Evolutionary conservation across 176 grass and related monocot genomes (phyloP).

Genomic region (Triticum monococcum): DNA sequence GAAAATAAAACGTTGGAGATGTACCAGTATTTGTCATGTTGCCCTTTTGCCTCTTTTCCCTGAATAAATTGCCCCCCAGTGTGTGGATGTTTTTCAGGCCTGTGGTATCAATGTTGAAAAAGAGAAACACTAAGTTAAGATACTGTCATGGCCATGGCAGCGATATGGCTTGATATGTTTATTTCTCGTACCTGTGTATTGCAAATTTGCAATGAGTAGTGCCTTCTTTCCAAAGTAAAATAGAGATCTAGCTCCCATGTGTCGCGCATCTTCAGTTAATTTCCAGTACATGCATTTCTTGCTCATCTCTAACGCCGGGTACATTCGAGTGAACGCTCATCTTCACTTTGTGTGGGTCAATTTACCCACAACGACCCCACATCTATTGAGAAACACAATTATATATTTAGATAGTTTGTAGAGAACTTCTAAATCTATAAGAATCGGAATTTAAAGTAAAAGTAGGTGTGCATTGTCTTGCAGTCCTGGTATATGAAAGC

Average conservation of each 20-base stretch:
- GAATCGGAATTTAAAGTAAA: not conserved
- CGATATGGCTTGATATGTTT: not conserved
- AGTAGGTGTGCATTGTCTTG: not conserved
- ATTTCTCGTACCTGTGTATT: not conserved
- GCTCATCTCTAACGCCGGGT: not conserved
- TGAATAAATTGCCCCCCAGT: not conserved
- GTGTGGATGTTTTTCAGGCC: not conserved
- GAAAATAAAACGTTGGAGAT: conserved; percentile 16
- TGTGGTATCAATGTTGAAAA: not conserved
- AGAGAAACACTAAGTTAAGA: not conserved
- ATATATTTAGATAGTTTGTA: not conserved
- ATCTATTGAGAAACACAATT: not conserved
- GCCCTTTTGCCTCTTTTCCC: not conserved
- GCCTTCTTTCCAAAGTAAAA: not conserved
- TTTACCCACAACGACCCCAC: not conserved
- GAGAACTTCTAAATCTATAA: not conserved
- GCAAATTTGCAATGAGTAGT: not conserved
- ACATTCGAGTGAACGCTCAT: not conserved
- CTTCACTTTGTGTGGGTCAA: not conserved
- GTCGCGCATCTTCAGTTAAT: too few relatives aligned
- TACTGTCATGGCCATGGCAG: not conserved
- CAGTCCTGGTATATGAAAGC: not conserved
- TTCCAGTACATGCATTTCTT: too few relatives aligned
- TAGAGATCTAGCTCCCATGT: not conserved
- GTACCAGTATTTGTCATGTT: not conserved